These are phyloP conservation scores for Boletus edulis DNA, from an alignment of 768 basidiomycete genomes.

Conservation along the genomic window DNA sequence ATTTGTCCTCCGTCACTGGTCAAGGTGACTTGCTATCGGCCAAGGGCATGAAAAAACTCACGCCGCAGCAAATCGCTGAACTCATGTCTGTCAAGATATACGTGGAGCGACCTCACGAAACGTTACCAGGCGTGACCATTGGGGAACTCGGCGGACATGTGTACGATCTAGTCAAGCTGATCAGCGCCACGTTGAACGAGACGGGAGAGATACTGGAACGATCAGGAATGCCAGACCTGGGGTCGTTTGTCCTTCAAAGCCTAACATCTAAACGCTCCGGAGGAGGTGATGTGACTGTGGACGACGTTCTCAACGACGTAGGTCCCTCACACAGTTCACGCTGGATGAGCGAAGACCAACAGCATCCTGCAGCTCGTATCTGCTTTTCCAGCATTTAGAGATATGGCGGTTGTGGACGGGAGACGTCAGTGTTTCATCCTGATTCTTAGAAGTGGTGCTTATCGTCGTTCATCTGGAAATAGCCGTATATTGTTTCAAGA, in stretches of 20 bases:
- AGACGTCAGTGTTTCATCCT: conserved; percentile 43
- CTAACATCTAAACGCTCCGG: conserved; percentile 43
- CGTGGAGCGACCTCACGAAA: conserved; percentile 66
- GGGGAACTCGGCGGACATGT: conserved; percentile 76
- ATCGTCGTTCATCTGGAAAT: not conserved
- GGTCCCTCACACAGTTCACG: conserved; percentile 16
- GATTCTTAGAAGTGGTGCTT: not conserved
- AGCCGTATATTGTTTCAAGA: conserved; percentile 92
- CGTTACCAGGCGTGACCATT: conserved; percentile 64
- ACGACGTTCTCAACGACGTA: conserved; percentile 64
- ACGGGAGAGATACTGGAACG: conserved; percentile 66
- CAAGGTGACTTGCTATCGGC: conserved; percentile 62
- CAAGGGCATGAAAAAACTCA: conserved; percentile 57
- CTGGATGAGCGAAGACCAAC: conserved; percentile 2
- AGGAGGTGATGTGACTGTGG: conserved; percentile 40
- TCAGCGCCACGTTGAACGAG: conserved; percentile 62
- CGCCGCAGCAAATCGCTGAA: conserved; percentile 60
- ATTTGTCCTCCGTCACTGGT: conserved; percentile 59
- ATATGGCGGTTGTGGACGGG: conserved; percentile 67
- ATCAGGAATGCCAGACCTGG: conserved; percentile 66
- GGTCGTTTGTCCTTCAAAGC: conserved; percentile 69
- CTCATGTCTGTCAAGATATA: conserved; percentile 70
- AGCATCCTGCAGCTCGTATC: conserved; percentile 55
- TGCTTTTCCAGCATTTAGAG: conserved; percentile 79
- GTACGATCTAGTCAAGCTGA: conserved; percentile 67